Evolutionary conservation across 1,284 basidiomycete genomes (phyloP).

Genomic region (Ustilago esculenta): DNA sequence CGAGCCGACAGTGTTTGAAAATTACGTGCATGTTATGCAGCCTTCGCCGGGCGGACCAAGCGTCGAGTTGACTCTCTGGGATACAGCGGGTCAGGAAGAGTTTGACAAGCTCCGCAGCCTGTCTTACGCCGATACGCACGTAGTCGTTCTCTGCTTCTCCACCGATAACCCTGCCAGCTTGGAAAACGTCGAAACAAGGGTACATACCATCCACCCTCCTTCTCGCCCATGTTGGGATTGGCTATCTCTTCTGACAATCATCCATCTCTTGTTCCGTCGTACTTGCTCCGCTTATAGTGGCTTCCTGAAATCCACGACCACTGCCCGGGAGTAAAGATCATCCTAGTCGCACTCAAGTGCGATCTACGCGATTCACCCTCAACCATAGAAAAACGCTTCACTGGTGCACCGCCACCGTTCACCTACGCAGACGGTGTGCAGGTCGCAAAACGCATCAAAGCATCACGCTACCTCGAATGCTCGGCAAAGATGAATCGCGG

Average conservation of each 20-base stretch:
- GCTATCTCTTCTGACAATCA: not conserved
- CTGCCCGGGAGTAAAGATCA: slow-evolving; percentile 90
- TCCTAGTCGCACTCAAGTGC: slow-evolving; percentile 79
- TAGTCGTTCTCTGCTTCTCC: slow-evolving; percentile 67
- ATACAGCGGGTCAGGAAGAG: slow-evolving; percentile 96
- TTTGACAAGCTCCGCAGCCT: slow-evolving; percentile 90
- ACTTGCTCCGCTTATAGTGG: slow-evolving; percentile 72
- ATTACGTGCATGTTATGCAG: slow-evolving; percentile 77
- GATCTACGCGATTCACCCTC: slow-evolving; percentile 84
- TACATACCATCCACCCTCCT: slow-evolving; percentile 65
- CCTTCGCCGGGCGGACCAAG: slow-evolving; percentile 74
- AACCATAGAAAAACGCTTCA: slow-evolving; percentile 70
- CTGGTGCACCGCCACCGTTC: slow-evolving; percentile 73
- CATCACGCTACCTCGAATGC: slow-evolving; percentile 73
- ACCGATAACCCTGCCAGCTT: slow-evolving; percentile 76
- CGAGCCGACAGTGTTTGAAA: slow-evolving; percentile 73
- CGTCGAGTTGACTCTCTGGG: slow-evolving; percentile 92
- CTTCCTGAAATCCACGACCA: slow-evolving; percentile 84
- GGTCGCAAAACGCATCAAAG: slow-evolving; percentile 39
- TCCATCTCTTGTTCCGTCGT: not conserved
- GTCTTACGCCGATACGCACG: slow-evolving; percentile 92
- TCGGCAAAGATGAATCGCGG: slow-evolving; percentile 95
- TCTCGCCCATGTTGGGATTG: not conserved
- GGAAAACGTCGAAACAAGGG: slow-evolving; percentile 86
- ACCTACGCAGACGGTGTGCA: slow-evolving; percentile 79